Base-by-base conservation (phyloP, 176 grass and related monocot genomes). In the Juncus inflexus region DNA sequence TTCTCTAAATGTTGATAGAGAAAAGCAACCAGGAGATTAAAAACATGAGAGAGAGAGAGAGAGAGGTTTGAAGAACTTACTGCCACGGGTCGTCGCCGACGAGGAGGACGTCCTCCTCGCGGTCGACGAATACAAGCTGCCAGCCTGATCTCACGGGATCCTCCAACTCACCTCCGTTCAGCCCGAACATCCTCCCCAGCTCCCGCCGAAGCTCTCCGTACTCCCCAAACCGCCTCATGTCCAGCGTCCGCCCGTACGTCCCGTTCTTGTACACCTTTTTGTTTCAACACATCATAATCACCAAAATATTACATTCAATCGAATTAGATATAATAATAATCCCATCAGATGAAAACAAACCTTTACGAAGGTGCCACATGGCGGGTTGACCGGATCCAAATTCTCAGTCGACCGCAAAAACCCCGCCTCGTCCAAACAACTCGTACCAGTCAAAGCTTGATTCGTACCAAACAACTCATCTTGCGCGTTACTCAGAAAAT, bases 61-160 rank as follows among this genome's bases (percentile, higher is more conserved):
- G 57, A 47, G 19, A 1, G 5, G 42, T 67, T 6, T 16, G 0
- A 64, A 49, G 7, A 71, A 84, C 84, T 55, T 86, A 97, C 92
- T 91, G 92, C 92, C 92, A 97, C 63, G 92, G 92, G 66, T 86
- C 92, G 0, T 97, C 92, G 12, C 92, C 92, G 12, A 97, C 79
- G 50, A 97, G 92, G 60, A 97, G 92, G 78, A 91, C 82, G 41
- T 97, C 87, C 12, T 91, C 81, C 79, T 97, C 92, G 16, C 79
- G 76, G 84, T 97, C 92, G 60, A 97, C 82, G 55, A 97, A 97
- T 97, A 97, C 92, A 97, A 97, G 92, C 92, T 97, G 92, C 92
- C 92, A 97, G 92, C 92, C 92, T 97, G 92, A 97, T 97, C 92
- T 97, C 74, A 86, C 60, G 39, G 92, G 87, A 79, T 97, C 79